phyloP scores from a whole-genome alignment of 306 rosid species.

The Luffa aegyptiaca region DNA sequence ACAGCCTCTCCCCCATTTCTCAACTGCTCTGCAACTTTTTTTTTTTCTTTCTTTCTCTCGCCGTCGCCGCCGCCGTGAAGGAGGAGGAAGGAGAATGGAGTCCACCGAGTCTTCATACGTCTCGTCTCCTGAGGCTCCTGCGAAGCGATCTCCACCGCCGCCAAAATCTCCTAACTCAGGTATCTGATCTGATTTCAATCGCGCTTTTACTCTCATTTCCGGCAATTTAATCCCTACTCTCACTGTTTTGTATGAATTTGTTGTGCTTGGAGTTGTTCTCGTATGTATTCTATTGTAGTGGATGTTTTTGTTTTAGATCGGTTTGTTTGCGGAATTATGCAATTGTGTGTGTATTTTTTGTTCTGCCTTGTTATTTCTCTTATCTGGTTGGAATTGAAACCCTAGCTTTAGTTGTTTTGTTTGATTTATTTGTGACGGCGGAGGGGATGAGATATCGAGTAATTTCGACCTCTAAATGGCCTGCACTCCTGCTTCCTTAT shows the following conservation, averaged over 20 bases:
- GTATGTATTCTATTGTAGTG: neutral
- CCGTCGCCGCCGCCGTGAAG: constrained; percentile 2
- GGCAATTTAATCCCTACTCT: constrained; percentile 2
- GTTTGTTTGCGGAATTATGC: neutral
- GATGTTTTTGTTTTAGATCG: constrained; percentile 13
- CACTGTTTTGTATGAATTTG: neutral
- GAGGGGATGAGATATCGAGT: constrained; percentile 1
- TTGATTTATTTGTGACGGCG: neutral
- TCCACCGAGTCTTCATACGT: constrained; percentile 87
- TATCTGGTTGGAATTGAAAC: neutral
- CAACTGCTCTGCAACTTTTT: constrained; percentile 9
- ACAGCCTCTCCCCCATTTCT: neutral
- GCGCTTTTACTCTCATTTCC: neutral
- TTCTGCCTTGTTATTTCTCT: neutral
- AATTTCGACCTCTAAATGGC: neutral
- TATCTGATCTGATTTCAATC: constrained; percentile 62
- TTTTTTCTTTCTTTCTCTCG: constrained; percentile 9
- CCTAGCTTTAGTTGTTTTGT: neutral
- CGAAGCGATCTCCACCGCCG: constrained; percentile 63
- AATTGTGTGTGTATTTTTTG: neutral
- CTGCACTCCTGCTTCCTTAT: neutral
- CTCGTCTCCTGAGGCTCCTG: constrained; percentile 82
- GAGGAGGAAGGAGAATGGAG: constrained; percentile 51
- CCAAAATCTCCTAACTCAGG: constrained; percentile 71
- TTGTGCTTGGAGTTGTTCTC: neutral